Evolutionary conservation across 2,329 filamentous ascomycete genomes (phyloP), one percentile per base, ranked within the genome.

Genomic region (Ramularia endophylla): DNA sequence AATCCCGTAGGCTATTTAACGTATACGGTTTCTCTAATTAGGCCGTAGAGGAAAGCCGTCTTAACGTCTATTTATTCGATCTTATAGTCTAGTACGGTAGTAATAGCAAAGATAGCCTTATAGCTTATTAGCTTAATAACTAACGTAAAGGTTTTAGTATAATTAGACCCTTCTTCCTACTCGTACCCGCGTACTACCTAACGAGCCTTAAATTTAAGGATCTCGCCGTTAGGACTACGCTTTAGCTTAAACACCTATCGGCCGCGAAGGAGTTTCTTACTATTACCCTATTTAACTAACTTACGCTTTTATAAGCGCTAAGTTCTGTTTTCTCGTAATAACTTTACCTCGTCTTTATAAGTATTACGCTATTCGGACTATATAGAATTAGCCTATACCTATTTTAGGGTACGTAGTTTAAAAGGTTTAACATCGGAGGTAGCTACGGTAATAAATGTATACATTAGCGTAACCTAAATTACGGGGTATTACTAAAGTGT

Each of bases 21-120:
- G 30, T 56, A 62, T 9, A 63, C 46, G 5, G 50, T 43, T 28
- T 57, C 27, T 7, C 60, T 40, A 17, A 63, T 48, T 5, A 49
- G 31, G 1, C 53, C 46, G 40, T 64, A 51, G 6, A 63, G 54
- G 39, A 64, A 64, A 4, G 58, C 51, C 1, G 56, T 62, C 39
- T 57, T 56, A 25, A 62, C 52, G 41, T 63, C 54, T 41, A 63
- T 60, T 44, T 63, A 48, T 27, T 61, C 37, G 27, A 58, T 56
- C 30, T 59, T 42, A 1, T 49, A 38, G 30, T 52, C 50, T 2
- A 50, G 31, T 5, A 46, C 38, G 5, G 40, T 45, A 2, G 33
- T 47, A 3, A 61, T 46, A 1, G 52, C 50, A 25, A 63, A 59
- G 4, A 33, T 6, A 8, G 49, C 48, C 34, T 56, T 56, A 31